phyloP scores from a whole-genome alignment of 2,329 filamentous ascomycete species.

The Aspergillus neotritici region DNA sequence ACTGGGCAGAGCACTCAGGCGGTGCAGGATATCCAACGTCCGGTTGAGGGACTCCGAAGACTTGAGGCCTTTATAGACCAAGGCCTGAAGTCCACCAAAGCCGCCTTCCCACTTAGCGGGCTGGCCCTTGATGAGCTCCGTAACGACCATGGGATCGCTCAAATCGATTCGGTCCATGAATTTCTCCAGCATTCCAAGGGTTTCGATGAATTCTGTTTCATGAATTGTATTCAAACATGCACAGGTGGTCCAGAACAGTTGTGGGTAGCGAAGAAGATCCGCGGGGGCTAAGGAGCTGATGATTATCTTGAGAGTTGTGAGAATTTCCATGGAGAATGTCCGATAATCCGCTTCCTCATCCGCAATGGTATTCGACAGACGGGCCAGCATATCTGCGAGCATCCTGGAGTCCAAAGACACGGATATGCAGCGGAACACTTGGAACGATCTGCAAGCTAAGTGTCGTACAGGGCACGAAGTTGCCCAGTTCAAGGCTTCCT shows the following conservation, averaged over 20 bases:
- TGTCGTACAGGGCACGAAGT: constrained; percentile 94
- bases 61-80: constrained; percentile 86
- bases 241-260: constrained; percentile 96
- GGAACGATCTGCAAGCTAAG: constrained; percentile 92
- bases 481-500: constrained; percentile 86
- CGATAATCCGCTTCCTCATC: constrained; percentile 93
- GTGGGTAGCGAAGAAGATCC: constrained; percentile 81
- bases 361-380: constrained; percentile 93
- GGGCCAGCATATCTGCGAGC: constrained; percentile 93
- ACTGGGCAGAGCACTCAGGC: constrained; percentile 70
- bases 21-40: constrained; percentile 71
- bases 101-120: constrained; percentile 82
- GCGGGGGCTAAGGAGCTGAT: constrained; percentile 76
- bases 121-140: constrained; percentile 68
- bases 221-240: constrained; percentile 96
- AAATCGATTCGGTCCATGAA: constrained; percentile 81
- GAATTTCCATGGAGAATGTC: constrained; percentile 94
- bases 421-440: constrained; percentile 90
- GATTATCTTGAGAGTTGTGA: constrained; percentile 87
- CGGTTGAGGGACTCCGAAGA: constrained; percentile 77
- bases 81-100: constrained; percentile 78
- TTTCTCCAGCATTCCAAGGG: constrained; percentile 82
- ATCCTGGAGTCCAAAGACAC: constrained; percentile 86
- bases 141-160: constrained; percentile 61
- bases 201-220: constrained; percentile 88